Evolutionary conservation across 2,329 filamentous ascomycete species (phyloP).

Genomic region (Aureobasidium melanogenum): DNA sequence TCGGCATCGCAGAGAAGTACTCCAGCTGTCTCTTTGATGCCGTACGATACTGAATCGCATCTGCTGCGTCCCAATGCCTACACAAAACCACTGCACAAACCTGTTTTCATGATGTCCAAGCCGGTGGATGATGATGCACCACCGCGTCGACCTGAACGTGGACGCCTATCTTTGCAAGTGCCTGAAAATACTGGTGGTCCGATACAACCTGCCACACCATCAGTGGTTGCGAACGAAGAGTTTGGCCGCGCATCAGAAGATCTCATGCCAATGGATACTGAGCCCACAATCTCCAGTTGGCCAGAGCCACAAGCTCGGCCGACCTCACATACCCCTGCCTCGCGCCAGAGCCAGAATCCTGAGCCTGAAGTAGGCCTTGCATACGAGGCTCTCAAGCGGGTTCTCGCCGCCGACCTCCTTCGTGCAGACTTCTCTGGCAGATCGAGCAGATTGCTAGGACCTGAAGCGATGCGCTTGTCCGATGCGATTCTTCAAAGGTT

Average conservation of each 20-base stretch:
- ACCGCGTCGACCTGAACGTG: constrained; percentile 4
- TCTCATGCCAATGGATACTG: constrained; percentile 15
- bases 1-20: constrained; percentile 1
- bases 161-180: constrained; percentile 42
- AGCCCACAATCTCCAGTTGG: not conserved
- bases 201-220: constrained; percentile 54
- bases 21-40: constrained; percentile 4
- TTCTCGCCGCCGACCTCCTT: constrained; percentile 38
- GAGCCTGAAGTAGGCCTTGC: constrained; percentile 20
- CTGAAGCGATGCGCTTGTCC: constrained; percentile 39
- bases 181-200: constrained; percentile 52
- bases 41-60: constrained; percentile 14
- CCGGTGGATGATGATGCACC: not conserved
- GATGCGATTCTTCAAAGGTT: constrained; percentile 33
- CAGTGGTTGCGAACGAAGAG: constrained; percentile 46
- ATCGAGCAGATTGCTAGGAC: constrained; percentile 30
- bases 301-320: not conserved
- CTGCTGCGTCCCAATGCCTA: constrained; percentile 26
- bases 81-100: constrained; percentile 18
- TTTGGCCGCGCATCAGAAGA: constrained; percentile 16
- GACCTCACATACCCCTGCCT: not conserved
- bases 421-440: constrained; percentile 36
- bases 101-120: constrained; percentile 2
- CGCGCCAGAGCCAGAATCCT: not conserved
- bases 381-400: constrained; percentile 36